Conservation (phyloP, 495 filamentous ascomycete genomes). For the Hyaloscypha finlandica region DNA sequence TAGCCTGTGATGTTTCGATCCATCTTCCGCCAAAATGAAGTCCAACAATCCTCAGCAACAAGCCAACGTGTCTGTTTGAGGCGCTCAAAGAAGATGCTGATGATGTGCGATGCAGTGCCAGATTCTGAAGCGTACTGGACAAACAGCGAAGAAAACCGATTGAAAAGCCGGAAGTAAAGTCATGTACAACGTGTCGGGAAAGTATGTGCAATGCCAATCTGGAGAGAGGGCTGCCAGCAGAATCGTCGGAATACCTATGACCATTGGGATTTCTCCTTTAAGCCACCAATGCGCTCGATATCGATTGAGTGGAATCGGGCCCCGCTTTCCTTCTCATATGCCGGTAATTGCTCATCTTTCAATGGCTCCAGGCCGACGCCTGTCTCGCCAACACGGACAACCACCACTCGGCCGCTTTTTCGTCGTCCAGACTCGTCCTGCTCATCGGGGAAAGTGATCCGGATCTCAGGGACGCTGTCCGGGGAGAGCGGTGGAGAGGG, state of each 20-base stretch:
- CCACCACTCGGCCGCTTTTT: slow-evolving; percentile 84
- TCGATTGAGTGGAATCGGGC: slow-evolving; percentile 89
- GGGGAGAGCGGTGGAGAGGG: slow-evolving; percentile 75
- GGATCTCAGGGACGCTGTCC: slow-evolving; percentile 82
- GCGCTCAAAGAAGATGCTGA: slow-evolving; percentile 1
- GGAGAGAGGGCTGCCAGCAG: background rate
- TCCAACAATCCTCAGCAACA: slow-evolving; percentile 5
- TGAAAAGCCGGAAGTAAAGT: background rate
- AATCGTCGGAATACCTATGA: slow-evolving; percentile 20
- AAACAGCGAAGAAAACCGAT: slow-evolving; percentile 6
- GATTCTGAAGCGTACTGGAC: slow-evolving; percentile 3
- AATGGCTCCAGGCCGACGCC: slow-evolving; percentile 87
- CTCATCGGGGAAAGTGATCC: slow-evolving; percentile 98
- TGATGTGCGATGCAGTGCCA: background rate
- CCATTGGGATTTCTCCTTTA: slow-evolving; percentile 73
- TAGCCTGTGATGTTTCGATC: background rate
- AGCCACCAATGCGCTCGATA: slow-evolving; percentile 89
- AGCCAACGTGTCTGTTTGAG: background rate
- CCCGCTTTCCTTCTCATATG: slow-evolving; percentile 76
- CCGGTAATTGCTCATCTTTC: slow-evolving; percentile 70
- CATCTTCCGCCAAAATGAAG: background rate
- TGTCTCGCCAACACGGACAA: slow-evolving; percentile 87
- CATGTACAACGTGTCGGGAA: slow-evolving; percentile 11
- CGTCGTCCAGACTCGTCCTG: slow-evolving; percentile 82
- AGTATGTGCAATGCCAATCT: slow-evolving; percentile 8